Evolutionary conservation across 2,329 filamentous ascomycete genomes (phyloP).

Genomic region (Fusarium armeniacum): DNA sequence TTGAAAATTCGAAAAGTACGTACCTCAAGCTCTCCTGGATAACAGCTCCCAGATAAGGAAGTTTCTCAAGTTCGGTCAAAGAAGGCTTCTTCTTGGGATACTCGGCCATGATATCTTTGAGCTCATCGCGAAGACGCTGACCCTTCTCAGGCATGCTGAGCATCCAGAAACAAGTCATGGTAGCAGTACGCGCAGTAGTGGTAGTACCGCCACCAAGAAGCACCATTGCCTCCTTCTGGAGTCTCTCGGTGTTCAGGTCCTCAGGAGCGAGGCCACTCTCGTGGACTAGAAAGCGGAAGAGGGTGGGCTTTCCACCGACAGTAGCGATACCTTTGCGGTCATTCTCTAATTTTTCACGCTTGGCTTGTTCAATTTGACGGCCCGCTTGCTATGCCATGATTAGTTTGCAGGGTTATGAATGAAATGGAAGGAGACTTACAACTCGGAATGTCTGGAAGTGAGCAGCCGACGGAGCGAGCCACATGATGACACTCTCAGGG

Average conservation of each 20-base stretch:
- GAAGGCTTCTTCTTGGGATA: constrained; percentile 1
- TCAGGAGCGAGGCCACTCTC: background rate
- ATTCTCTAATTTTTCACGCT: background rate
- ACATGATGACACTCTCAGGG: background rate
- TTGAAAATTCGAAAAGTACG: background rate
- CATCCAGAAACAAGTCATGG: constrained; percentile 4
- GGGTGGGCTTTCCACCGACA: background rate
- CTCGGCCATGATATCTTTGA: background rate
- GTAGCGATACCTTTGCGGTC: background rate
- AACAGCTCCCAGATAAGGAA: constrained; percentile 1
- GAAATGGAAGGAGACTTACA: background rate
- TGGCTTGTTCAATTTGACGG: background rate
- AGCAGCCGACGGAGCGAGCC: background rate
- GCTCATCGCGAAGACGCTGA: background rate
- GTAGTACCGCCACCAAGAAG: background rate
- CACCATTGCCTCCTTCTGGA: constrained; percentile 1
- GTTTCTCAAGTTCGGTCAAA: constrained; percentile 2
- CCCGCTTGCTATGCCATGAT: background rate
- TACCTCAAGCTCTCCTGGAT: constrained; percentile 1
- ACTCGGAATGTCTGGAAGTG: background rate
- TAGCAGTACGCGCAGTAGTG: background rate
- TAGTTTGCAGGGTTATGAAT: background rate
- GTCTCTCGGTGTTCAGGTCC: constrained; percentile 1
- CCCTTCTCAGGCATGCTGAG: constrained; percentile 2
- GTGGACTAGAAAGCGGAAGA: background rate